These are phyloP conservation scores for Saraca asoca DNA, from an alignment of 331 rosid species.

Conservation along the genomic window DNA sequence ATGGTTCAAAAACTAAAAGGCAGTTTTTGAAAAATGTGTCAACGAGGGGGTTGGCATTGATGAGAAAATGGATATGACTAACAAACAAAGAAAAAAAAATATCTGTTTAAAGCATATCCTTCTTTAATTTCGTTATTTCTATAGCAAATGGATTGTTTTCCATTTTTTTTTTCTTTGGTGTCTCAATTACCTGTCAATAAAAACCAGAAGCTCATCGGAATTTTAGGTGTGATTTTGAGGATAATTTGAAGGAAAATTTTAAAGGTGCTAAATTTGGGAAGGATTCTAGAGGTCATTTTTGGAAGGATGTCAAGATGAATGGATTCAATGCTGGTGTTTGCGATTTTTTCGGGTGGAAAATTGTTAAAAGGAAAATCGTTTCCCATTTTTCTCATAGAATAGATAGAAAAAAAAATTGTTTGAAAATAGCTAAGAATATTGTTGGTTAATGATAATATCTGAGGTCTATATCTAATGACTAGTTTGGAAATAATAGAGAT, in stretches of 20 bases:
- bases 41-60: constrained; percentile 38
- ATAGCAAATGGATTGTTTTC: constrained; percentile 39
- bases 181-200: constrained; percentile 21
- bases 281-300: constrained; percentile 30
- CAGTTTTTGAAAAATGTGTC: constrained; percentile 55
- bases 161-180: background rate
- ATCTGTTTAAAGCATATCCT: constrained; percentile 52
- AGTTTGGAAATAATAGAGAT: no score
- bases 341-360: constrained; percentile 28
- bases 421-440: no score
- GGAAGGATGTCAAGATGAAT: constrained; percentile 19
- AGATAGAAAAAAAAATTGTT: no score
- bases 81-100: constrained; percentile 39
- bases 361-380: background rate
- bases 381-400: background rate
- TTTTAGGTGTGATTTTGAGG: constrained; percentile 44
- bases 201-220: constrained; percentile 56
- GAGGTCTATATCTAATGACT: no score
- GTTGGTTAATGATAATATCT: no score
- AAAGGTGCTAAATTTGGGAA: constrained; percentile 19
- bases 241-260: background rate
- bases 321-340: constrained; percentile 25
- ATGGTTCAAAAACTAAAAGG: constrained; percentile 40
- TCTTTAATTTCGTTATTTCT: constrained; percentile 40
- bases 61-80: constrained; percentile 44